phyloP scores from a whole-genome alignment of 768 basidiomycete genomes.

The Ramaria sp. region DNA sequence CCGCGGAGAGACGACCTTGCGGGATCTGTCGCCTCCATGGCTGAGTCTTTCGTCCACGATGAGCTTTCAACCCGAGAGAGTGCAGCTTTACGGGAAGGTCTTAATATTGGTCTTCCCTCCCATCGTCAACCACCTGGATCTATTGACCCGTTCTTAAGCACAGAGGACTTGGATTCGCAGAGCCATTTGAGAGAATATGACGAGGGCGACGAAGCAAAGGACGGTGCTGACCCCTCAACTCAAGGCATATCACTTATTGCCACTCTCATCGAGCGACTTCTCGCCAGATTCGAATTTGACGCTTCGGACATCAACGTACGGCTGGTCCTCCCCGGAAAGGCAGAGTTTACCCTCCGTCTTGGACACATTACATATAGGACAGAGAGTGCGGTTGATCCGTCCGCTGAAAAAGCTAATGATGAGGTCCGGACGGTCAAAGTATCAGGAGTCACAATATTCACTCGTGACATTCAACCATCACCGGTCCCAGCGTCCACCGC shows the following conservation, averaged over 20 bases:
- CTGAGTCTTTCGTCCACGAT: conserved; percentile 78
- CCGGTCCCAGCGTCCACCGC: conserved; percentile 35
- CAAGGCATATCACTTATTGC: conserved; percentile 71
- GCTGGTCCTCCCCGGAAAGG: conserved; percentile 50
- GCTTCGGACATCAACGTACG: conserved; percentile 58
- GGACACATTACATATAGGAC: conserved; percentile 50
- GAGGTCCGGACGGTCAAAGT: conserved; percentile 42
- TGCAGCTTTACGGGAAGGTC: conserved; percentile 55
- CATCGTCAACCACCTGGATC: conserved; percentile 54
- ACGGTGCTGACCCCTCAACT: conserved; percentile 42
- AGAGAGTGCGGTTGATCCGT: conserved; percentile 15
- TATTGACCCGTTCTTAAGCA: conserved; percentile 41
- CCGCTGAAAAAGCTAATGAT: conserved; percentile 9
- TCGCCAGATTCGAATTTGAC: conserved; percentile 71
- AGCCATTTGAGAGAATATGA: background rate
- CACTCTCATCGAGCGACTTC: conserved; percentile 64
- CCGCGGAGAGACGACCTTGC: conserved; percentile 35
- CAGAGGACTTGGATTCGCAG: conserved; percentile 19
- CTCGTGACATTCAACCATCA: conserved; percentile 29
- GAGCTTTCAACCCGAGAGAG: conserved; percentile 68
- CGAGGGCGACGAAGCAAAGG: conserved; percentile 10
- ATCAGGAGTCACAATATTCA: conserved; percentile 44
- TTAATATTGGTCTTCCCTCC: conserved; percentile 35
- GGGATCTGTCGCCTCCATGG: conserved; percentile 73
- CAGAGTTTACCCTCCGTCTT: conserved; percentile 50